A percentile compares a stretch with the other conserved stretches of the same genome.
These are phyloP conservation scores for Saturnispora dispora DNA, from an alignment of 805 yeast species.

Conservation along the genomic window DNA sequence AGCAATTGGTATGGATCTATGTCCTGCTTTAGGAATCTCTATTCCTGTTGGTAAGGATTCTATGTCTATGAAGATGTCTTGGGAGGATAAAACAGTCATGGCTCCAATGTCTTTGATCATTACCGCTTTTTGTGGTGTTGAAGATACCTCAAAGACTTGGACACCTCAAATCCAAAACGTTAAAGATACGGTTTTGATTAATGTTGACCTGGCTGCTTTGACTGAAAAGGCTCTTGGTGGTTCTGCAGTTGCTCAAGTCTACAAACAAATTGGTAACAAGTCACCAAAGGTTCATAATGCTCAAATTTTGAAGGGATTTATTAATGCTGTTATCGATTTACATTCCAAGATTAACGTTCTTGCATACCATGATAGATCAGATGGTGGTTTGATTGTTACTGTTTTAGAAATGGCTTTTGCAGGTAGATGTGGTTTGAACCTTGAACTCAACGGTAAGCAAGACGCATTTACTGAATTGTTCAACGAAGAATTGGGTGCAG, in stretches of 20 bases:
- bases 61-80: conserved; percentile 98
- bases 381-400: conserved; percentile 88
- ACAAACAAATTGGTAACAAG: conserved; percentile 72
- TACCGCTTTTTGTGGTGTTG: conserved; percentile 87
- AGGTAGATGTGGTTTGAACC: conserved; percentile 73
- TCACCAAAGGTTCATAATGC: conserved; percentile 78
- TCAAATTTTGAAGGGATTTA: conserved; percentile 53
- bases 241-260: conserved; percentile 91
- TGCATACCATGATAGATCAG: conserved; percentile 93
- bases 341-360: conserved; percentile 60
- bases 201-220: conserved; percentile 67
- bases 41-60: conserved; percentile 99
- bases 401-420: conserved; percentile 95
- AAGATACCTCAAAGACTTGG: conserved; percentile 84
- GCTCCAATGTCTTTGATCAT: conserved; percentile 90
- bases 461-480: conserved; percentile 50
- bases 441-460: conserved; percentile 33
- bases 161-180: conserved; percentile 66
- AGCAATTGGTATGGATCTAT: conserved; percentile 88
- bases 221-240: conserved; percentile 67
- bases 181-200: conserved; percentile 52
- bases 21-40: conserved; percentile 85
- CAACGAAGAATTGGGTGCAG: conserved; percentile 93
- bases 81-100: conserved; percentile 87
- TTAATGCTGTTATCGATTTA: conserved; percentile 58